These are phyloP conservation scores for Kregervanrija delftensis DNA, from an alignment of 805 yeast species.

Conservation along the genomic window DNA sequence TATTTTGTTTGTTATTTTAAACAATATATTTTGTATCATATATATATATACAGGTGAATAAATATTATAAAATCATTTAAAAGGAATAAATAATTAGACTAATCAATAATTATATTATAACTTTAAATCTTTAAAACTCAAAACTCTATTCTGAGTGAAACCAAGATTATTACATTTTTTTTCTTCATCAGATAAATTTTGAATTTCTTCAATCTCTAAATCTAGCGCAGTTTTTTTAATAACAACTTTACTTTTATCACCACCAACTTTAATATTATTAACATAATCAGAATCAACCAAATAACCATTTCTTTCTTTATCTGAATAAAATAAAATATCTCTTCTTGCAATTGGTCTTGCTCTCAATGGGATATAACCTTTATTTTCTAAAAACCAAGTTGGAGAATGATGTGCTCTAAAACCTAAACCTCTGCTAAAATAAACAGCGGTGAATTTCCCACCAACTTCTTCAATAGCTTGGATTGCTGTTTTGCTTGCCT, in stretches of 20 bases:
- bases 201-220: slow-evolving; percentile 15
- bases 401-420: slow-evolving; percentile 76
- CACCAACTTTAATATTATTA: slow-evolving; percentile 21
- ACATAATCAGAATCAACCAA: slow-evolving; percentile 35
- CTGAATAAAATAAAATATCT: slow-evolving; percentile 72
- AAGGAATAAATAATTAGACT: neutral
- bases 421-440: slow-evolving; percentile 54
- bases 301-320: slow-evolving; percentile 70
- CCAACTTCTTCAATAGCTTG: slow-evolving; percentile 65
- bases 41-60: slow-evolving; percentile 1
- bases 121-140: slow-evolving; percentile 21
- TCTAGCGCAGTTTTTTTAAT: slow-evolving; percentile 18
- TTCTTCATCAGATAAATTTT: slow-evolving; percentile 1
- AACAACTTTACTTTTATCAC: slow-evolving; percentile 7
- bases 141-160: slow-evolving; percentile 18
- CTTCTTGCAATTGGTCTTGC: slow-evolving; percentile 83
- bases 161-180: slow-evolving; percentile 1
- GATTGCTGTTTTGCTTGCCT: slow-evolving; percentile 73
- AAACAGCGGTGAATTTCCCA: slow-evolving; percentile 67
- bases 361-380: slow-evolving; percentile 74
- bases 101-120: slow-evolving; percentile 3
- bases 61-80: slow-evolving; percentile 6
- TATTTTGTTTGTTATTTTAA: neutral
- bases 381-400: slow-evolving; percentile 54
- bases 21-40: neutral